Evolutionary conservation across 2,329 filamentous ascomycete species (phyloP).

Genomic region (Fonsecaea nubica): DNA sequence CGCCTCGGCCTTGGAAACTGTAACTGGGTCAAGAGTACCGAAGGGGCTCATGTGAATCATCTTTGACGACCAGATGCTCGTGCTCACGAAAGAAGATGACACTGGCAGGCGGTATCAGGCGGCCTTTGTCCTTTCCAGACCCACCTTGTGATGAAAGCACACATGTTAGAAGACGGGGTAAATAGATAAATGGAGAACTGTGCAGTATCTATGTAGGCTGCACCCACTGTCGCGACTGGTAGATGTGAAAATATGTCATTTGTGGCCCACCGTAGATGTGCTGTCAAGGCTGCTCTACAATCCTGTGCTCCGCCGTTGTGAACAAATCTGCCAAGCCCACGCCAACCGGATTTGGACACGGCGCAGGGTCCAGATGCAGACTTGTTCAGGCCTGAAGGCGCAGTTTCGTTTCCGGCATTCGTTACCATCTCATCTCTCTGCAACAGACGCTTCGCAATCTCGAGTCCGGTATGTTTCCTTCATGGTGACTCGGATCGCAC

Average conservation of each 20-base stretch:
- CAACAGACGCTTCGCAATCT: background rate
- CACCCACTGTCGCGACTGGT: too few species aligned
- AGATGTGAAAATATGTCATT: background rate
- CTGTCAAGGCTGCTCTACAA: too few species aligned
- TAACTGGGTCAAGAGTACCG: background rate
- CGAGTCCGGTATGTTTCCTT: background rate
- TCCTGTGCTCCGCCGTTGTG: background rate
- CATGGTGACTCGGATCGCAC: slow-evolving; percentile 2
- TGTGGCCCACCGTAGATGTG: slow-evolving; percentile 2
- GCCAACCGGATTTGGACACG: slow-evolving; percentile 1
- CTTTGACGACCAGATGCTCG: background rate
- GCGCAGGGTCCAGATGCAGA: background rate
- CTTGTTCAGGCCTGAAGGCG: background rate
- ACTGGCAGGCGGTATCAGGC: background rate
- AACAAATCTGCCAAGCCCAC: background rate
- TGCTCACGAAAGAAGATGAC: background rate
- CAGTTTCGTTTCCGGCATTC: background rate
- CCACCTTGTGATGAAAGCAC: background rate
- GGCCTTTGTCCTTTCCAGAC: background rate
- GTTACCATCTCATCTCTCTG: background rate
- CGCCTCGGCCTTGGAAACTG: slow-evolving; percentile 7
- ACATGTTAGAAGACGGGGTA: background rate
- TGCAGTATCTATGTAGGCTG: too few species aligned
- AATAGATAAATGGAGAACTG: background rate
- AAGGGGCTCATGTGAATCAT: background rate